phyloP scores from a whole-genome alignment of 225 moss, liverwort and hornwort genomes.

The Thuidium tamariscinum region DNA sequence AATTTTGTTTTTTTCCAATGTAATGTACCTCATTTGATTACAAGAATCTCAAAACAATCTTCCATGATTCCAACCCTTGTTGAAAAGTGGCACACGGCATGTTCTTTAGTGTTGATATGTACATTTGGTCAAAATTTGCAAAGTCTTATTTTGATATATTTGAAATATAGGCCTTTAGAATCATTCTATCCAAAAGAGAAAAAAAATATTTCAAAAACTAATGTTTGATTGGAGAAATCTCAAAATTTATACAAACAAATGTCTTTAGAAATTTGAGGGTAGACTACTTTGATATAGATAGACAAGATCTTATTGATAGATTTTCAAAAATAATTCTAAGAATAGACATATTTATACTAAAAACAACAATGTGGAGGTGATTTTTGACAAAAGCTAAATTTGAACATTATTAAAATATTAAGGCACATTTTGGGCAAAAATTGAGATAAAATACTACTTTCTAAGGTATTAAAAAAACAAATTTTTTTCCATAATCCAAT shows the following conservation, averaged over 20 bases:
- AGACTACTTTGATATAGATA: not conserved
- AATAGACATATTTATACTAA: no score
- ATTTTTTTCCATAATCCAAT: no score
- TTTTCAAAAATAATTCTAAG: no score
- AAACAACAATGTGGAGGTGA: no score
- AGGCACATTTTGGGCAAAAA: no score
- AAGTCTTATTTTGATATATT: not conserved
- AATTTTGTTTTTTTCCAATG: not conserved
- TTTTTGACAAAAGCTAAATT: no score
- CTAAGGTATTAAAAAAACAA: fast-evolving
- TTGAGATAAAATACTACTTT: no score
- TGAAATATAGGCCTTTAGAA: fast-evolving
- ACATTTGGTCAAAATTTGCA: not conserved
- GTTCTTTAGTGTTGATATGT: not conserved
- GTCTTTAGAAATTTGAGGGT: not conserved
- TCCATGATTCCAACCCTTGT: not conserved
- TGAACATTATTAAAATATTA: no score
- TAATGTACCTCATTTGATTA: not conserved
- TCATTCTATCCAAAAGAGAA: not conserved
- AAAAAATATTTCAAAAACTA: no score
- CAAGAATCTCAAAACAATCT: not conserved
- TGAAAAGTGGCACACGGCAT: not conserved
- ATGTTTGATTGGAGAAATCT: not conserved
- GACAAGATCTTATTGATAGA: not conserved
- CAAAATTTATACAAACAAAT: not conserved